phyloP scores from a whole-genome alignment of 768 basidiomycete genomes.

The Peribolospora kevripleyi region DNA sequence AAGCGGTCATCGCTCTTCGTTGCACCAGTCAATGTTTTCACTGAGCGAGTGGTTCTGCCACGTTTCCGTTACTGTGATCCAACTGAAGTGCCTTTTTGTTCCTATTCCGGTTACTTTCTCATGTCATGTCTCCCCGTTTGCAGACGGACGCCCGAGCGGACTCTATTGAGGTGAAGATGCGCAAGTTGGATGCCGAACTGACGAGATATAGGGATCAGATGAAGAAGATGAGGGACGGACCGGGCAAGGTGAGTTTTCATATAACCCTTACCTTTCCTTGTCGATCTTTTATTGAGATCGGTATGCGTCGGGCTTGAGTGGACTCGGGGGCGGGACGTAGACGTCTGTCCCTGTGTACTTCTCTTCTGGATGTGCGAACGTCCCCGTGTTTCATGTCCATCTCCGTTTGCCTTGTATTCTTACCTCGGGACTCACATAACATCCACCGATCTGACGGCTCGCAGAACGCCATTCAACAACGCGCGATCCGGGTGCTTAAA shows the following conservation, averaged over 20 bases:
- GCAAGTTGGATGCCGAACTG: conserved; percentile 85
- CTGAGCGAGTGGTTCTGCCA: conserved; percentile 25
- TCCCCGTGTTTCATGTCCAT: too few species aligned
- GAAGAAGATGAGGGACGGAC: conserved; percentile 73
- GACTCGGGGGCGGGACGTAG: too few species aligned
- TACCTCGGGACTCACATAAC: too few species aligned
- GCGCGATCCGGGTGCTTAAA: conserved; percentile 75
- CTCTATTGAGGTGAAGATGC: conserved; percentile 84
- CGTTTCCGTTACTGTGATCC: background rate
- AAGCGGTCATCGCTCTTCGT: background rate
- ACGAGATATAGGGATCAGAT: conserved; percentile 84
- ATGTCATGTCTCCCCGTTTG: background rate
- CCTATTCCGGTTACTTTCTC: background rate
- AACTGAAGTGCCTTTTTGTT: background rate
- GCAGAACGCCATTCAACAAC: conserved; percentile 72
- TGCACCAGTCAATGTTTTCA: background rate
- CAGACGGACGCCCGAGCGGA: conserved; percentile 72
- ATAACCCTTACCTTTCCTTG: background rate
- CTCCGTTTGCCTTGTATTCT: too few species aligned
- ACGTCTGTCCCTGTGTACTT: too few species aligned
- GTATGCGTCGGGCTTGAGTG: too few species aligned
- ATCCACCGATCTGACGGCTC: background rate
- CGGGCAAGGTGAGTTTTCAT: conserved; percentile 51
- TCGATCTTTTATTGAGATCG: background rate
- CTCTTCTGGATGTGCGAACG: too few species aligned